Conservation (phyloP, 176 grass and related monocot genomes). For the Puccinellia tenuiflora region DNA sequence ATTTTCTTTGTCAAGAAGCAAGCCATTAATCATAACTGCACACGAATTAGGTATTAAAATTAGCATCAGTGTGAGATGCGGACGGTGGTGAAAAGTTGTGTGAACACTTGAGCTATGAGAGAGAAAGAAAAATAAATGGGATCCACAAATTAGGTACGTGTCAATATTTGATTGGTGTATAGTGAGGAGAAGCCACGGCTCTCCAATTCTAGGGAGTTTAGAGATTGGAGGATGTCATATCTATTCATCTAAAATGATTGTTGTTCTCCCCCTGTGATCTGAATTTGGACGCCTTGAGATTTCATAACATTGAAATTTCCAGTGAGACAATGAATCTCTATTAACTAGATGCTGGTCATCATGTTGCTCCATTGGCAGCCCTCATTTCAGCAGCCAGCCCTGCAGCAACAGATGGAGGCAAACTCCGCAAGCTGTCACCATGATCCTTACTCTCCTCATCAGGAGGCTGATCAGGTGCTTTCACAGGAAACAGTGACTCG, state of each 20-base stretch:
- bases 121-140: too few relatives aligned
- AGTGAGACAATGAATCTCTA: background rate
- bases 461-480: slow-evolving; percentile 32
- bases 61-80: too few relatives aligned
- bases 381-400: slow-evolving; percentile 83
- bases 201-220: too few relatives aligned
- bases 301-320: background rate
- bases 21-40: too few relatives aligned
- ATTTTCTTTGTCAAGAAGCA: too few relatives aligned
- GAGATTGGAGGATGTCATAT: too few relatives aligned
- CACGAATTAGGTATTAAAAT: too few relatives aligned
- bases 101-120: too few relatives aligned
- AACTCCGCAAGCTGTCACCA: slow-evolving; percentile 49
- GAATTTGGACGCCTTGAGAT: background rate
- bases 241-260: background rate
- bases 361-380: slow-evolving; percentile 44
- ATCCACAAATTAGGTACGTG: too few relatives aligned
- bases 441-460: slow-evolving; percentile 33
- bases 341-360: slow-evolving; percentile 13
- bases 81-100: too few relatives aligned
- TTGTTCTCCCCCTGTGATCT: background rate
- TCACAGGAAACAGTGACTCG: slow-evolving; percentile 59
- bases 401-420: slow-evolving; percentile 76
- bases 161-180: too few relatives aligned
- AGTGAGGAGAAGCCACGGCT: too few relatives aligned